phyloP scores from a whole-genome alignment of 345 rosid species.

The Hypericum perforatum region DNA sequence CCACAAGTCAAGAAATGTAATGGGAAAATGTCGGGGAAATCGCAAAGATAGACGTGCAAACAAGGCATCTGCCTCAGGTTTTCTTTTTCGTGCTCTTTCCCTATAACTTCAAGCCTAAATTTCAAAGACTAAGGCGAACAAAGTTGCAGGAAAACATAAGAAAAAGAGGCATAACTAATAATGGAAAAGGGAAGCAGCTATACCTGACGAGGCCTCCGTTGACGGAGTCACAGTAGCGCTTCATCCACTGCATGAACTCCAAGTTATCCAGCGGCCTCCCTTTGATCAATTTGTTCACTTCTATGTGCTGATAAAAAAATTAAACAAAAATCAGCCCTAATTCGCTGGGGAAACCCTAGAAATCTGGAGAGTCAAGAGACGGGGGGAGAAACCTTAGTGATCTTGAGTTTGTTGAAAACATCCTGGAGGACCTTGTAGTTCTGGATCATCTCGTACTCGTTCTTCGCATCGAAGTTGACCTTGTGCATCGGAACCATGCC shows the following conservation, averaged over 20 bases:
- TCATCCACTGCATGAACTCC: slow-evolving; percentile 99
- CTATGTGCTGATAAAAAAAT: slow-evolving; percentile 48
- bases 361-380: background rate
- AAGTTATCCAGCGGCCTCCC: slow-evolving; percentile 95
- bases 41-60: too few species aligned
- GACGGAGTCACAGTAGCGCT: slow-evolving; percentile 81
- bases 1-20: too few species aligned
- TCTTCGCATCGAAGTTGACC: slow-evolving; percentile 93
- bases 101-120: too few species aligned
- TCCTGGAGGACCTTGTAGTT: slow-evolving; percentile 96
- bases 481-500: slow-evolving; percentile 96
- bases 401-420: slow-evolving; percentile 88
- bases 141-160: too few species aligned
- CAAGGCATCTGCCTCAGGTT: too few species aligned
- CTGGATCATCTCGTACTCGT: slow-evolving; percentile 96
- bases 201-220: slow-evolving; percentile 53
- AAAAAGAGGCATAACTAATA: background rate
- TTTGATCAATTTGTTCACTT: slow-evolving; percentile 82
- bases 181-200: background rate
- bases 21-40: too few species aligned
- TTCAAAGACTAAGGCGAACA: too few species aligned
- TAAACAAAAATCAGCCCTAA: background rate
- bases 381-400: slow-evolving; percentile 57
- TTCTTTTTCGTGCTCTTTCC: too few species aligned
- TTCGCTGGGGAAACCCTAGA: background rate